Evolutionary conservation across 2,329 filamentous ascomycete genomes (phyloP), one percentile per base, ranked within the genome.

Genomic region (Fusarium piperis): DNA sequence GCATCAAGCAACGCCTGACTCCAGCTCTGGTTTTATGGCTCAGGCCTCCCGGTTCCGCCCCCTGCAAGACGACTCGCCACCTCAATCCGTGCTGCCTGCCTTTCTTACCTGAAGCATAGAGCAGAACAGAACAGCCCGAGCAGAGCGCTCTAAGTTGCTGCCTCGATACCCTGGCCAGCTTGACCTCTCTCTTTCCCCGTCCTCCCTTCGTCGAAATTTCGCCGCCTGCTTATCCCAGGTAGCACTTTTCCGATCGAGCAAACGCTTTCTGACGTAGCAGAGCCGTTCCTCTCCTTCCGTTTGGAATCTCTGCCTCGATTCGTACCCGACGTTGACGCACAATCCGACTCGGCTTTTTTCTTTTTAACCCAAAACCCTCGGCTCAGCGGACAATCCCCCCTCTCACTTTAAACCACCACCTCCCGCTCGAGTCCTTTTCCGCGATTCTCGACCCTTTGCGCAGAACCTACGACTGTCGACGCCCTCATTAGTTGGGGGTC

Each of bases 401-500:
- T 57, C 48, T 33, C 38, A 58, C 48, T 23, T 55, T 44, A 41
- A 58, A 23, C 56, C 38, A 26, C 56, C 41, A 51, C 16, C 44
- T 51, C 26, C 26, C 44, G 44, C 26, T 51, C 44, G 26, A 51
- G 11, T 30, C 28, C 44, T 51, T 33, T 28, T 64, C 59, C 46
- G 60, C 64, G 64, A 64, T 59, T 62, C 48, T 59, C 70, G 67
- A 72, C 67, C 58, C 36, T 36, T 38, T 67, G 44, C 58, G 44
- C 66, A 58, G 38, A 38, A 58, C 61, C 65, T 32, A 64, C 56
- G 51, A 65, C 56, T 59, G 52, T 64, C 68, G 64, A 68, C 60
- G 36, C 72, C 75, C 71, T 76, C 71, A 59, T 66, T 28, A 66
- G 32, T 70, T 65, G 74, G 64, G 74, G 64, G 67, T 71, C 67